phyloP scores from a whole-genome alignment of 495 filamentous ascomycete genomes.

The Entonaema liquescens region DNA sequence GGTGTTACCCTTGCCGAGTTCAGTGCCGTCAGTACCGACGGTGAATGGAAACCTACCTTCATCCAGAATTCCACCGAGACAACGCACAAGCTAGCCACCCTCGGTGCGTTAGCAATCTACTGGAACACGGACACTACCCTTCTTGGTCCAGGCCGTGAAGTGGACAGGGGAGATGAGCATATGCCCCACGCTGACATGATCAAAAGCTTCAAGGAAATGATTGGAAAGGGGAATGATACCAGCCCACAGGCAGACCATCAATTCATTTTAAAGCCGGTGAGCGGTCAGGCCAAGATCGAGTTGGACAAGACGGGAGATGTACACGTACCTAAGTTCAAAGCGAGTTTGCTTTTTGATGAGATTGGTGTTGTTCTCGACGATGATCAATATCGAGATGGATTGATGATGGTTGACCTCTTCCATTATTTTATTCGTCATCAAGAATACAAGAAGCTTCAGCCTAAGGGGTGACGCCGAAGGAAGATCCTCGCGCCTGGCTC shows the following conservation, averaged over 20 bases:
- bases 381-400: slow-evolving; percentile 91
- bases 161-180: slow-evolving; percentile 58
- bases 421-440: slow-evolving; percentile 98
- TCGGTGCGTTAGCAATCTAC: slow-evolving; percentile 89
- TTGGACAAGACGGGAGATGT: slow-evolving; percentile 88
- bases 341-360: slow-evolving; percentile 90
- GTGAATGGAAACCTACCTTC: slow-evolving; percentile 91
- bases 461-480: slow-evolving; percentile 82
- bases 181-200: slow-evolving; percentile 75
- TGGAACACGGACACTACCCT: slow-evolving; percentile 95
- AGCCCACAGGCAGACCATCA: slow-evolving; percentile 69
- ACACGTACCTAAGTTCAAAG: slow-evolving; percentile 87
- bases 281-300: slow-evolving; percentile 88
- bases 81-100: slow-evolving; percentile 90
- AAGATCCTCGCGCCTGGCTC: slow-evolving; percentile 92
- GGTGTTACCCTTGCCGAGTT: slow-evolving; percentile 93
- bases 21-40: slow-evolving; percentile 94
- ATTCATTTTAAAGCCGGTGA: slow-evolving; percentile 94
- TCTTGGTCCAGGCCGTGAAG: slow-evolving; percentile 78
- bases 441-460: slow-evolving; percentile 93
- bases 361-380: slow-evolving; percentile 95
- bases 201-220: slow-evolving; percentile 75
- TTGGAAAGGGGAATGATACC: slow-evolving; percentile 68
- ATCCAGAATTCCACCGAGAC: slow-evolving; percentile 83
- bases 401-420: slow-evolving; percentile 98